phyloP scores from a whole-genome alignment of 2,329 filamentous ascomycete genomes.

The Penicillium sp. region DNA sequence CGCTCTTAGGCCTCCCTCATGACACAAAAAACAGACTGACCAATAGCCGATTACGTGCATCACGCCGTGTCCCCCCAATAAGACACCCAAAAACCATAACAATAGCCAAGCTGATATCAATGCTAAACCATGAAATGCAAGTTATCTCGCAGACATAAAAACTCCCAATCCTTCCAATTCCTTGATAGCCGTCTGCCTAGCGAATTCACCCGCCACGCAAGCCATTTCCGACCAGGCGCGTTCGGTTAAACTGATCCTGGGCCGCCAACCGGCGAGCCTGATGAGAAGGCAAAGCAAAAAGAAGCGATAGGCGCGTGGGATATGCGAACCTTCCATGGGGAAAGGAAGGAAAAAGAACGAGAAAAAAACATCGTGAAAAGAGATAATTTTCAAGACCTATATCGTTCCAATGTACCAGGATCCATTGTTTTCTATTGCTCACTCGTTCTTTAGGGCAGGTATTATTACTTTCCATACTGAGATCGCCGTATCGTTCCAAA shows the following conservation, averaged over 20 bases:
- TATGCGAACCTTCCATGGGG: background rate
- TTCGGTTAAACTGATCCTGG: constrained; percentile 19
- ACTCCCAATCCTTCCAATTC: background rate
- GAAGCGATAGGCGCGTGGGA: constrained; percentile 3
- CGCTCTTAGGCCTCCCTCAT: background rate
- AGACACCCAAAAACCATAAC: background rate
- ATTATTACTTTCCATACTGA: constrained; percentile 29
- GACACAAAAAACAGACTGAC: constrained; percentile 3
- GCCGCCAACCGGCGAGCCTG: constrained; percentile 10
- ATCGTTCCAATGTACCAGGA: background rate
- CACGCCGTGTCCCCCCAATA: background rate
- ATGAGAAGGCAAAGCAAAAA: constrained; percentile 1
- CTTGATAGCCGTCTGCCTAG: background rate
- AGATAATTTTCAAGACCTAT: background rate
- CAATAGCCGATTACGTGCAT: constrained; percentile 15
- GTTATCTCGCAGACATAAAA: background rate
- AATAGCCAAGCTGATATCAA: background rate
- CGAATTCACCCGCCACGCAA: constrained; percentile 10
- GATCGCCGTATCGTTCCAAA: constrained; percentile 11
- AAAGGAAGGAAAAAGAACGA: background rate
- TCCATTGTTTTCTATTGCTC: background rate
- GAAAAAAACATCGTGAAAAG: background rate
- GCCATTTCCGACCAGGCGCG: constrained; percentile 12
- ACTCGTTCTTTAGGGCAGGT: constrained; percentile 14
- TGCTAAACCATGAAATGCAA: background rate